Evolutionary conservation across 2,329 filamentous ascomycete genomes (phyloP).

Genomic region (Orbilia javanica): DNA sequence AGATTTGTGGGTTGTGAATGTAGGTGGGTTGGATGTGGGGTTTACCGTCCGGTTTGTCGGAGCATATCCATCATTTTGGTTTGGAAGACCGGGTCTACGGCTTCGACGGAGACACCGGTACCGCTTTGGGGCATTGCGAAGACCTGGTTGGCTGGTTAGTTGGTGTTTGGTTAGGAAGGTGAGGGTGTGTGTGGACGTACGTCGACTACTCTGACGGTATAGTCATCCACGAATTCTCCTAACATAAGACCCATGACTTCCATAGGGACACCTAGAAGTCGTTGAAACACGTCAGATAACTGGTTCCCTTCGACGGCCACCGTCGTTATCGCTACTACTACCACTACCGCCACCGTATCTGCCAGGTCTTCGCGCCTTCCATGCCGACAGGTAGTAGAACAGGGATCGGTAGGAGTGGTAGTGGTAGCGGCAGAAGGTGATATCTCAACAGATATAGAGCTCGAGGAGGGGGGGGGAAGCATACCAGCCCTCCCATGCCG

Average conservation of each 20-base stretch:
- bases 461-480: conserved; percentile 4
- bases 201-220: conserved; percentile 97
- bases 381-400: too few relatives aligned
- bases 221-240: conserved; percentile 98
- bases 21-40: neutral
- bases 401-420: too few relatives aligned
- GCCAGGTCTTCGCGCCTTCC: too few relatives aligned
- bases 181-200: conserved; percentile 64
- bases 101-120: conserved; percentile 97
- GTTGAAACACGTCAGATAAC: conserved; percentile 20
- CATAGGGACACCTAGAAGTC: conserved; percentile 84
- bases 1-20: too few relatives aligned
- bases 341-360: too few relatives aligned
- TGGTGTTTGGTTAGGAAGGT: neutral
- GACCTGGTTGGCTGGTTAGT: conserved; percentile 65
- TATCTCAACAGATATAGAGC: too few relatives aligned
- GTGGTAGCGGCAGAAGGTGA: too few relatives aligned
- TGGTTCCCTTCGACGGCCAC: too few relatives aligned
- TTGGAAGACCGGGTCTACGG: conserved; percentile 97
- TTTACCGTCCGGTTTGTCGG: conserved; percentile 92
- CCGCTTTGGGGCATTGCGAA: conserved; percentile 99
- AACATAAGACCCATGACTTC: conserved; percentile 99
- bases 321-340: too few relatives aligned
- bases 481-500: conserved; percentile 87
- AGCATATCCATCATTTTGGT: conserved; percentile 99